Percentiles rank a stretch among this genome's conserved stretches.
phyloP scores from a whole-genome alignment of 129 eudicot genomes.

The Chrysanthemum lavandulifolium region DNA sequence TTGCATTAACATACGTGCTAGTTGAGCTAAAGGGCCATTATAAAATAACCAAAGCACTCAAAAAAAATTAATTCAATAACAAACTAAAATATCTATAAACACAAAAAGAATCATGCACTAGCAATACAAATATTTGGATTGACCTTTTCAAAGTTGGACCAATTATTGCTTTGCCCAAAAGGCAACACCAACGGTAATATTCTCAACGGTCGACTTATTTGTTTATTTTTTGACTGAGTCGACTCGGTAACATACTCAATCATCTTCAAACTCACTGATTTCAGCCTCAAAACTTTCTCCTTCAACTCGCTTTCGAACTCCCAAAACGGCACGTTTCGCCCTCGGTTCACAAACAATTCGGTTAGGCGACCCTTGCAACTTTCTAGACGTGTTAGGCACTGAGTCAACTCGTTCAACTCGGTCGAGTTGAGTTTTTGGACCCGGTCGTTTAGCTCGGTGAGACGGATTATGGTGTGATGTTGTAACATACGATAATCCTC shows the following conservation, averaged over 20 bases:
- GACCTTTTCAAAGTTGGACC: constrained; percentile 27
- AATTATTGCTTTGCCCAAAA: constrained; percentile 22
- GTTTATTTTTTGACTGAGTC: constrained; percentile 20
- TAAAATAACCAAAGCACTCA: background rate
- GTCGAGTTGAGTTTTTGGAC: constrained; percentile 21
- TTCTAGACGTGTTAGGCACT: constrained; percentile 41
- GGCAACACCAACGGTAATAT: constrained; percentile 15
- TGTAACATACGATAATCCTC: constrained; percentile 61
- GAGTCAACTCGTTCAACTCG: constrained; percentile 41
- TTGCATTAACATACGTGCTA: background rate
- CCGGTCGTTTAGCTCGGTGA: constrained; percentile 37
- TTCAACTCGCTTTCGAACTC: constrained; percentile 37
- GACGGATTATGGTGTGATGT: constrained; percentile 33
- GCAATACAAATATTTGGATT: constrained; percentile 9
- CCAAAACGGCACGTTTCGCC: constrained; percentile 54
- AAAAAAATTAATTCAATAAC: background rate
- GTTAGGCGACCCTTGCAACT: constrained; percentile 39
- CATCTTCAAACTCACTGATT: constrained; percentile 28
- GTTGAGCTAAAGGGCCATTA: background rate
- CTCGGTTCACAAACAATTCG: constrained; percentile 48
- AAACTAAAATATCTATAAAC: background rate
- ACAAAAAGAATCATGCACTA: constrained; percentile 15
- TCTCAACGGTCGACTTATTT: constrained; percentile 31
- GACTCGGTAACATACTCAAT: constrained; percentile 37
- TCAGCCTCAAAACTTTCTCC: constrained; percentile 17